Evolutionary conservation across 2,329 filamentous ascomycete genomes (phyloP).

Genomic region (Plenodomus lindquistii): DNA sequence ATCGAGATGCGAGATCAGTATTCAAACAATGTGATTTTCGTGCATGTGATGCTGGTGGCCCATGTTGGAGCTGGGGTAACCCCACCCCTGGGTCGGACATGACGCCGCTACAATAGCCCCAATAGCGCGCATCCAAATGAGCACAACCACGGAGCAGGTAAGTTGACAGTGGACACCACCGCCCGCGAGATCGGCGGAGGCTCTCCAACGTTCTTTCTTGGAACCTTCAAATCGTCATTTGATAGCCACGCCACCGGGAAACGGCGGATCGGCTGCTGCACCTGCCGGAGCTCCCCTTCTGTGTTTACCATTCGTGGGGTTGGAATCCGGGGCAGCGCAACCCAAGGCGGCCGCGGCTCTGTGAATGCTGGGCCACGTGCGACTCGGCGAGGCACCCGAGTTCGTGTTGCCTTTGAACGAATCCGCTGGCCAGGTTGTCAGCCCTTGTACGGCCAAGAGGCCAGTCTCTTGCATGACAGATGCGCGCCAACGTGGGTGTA

Average conservation of each 20-base stretch:
- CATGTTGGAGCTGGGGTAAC: too few relatives aligned
- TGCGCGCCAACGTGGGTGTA: too few relatives aligned
- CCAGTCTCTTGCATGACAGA: too few relatives aligned
- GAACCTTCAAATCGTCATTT: neutral
- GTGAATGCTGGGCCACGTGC: slow-evolving; percentile 1
- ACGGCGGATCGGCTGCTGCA: neutral
- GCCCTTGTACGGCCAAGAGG: neutral
- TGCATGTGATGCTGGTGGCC: too few relatives aligned
- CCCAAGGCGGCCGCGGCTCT: slow-evolving; percentile 9
- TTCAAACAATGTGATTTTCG: too few relatives aligned
- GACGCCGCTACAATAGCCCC: too few relatives aligned
- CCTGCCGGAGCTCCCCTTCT: neutral
- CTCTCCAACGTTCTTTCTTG: neutral
- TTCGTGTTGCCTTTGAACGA: neutral
- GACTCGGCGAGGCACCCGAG: neutral
- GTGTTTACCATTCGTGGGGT: neutral
- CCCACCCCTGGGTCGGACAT: too few relatives aligned
- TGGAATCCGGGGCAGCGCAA: slow-evolving; percentile 10
- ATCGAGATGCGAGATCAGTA: too few relatives aligned
- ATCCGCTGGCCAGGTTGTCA: neutral
- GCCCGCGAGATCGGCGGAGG: neutral
- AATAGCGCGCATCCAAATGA: too few relatives aligned
- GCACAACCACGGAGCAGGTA: too few relatives aligned
- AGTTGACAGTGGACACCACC: neutral
- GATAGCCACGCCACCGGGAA: neutral